These are phyloP conservation scores for Syzygium grande DNA, from an alignment of 345 rosid species.

Conservation along the genomic window DNA sequence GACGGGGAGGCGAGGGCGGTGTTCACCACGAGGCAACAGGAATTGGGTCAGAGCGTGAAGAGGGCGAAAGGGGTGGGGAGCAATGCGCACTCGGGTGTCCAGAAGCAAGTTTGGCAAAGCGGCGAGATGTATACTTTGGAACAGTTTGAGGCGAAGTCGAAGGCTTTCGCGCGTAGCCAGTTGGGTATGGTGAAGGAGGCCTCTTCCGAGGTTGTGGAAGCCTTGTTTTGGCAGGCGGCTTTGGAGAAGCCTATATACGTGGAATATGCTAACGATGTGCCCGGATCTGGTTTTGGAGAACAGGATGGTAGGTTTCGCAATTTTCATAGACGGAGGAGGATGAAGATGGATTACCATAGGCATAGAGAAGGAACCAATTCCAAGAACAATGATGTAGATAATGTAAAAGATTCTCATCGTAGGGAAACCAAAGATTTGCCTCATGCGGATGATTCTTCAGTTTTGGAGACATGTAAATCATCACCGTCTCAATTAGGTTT, in stretches of 20 bases:
- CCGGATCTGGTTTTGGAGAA: slow-evolving; percentile 93
- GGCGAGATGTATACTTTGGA: slow-evolving; percentile 92
- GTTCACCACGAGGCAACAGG: slow-evolving; percentile 95
- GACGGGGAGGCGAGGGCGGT: slow-evolving; percentile 62
- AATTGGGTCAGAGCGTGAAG: slow-evolving; percentile 70
- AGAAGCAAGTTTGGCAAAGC: slow-evolving; percentile 98
- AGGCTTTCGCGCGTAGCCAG: slow-evolving; percentile 56
- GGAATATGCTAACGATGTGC: slow-evolving; percentile 99
- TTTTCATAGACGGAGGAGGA: slow-evolving; percentile 63
- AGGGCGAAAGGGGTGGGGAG: slow-evolving; percentile 37
- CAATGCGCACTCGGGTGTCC: slow-evolving; percentile 26
- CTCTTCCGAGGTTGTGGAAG: slow-evolving; percentile 63
- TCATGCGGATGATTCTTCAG: slow-evolving; percentile 9
- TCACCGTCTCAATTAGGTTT: slow-evolving; percentile 19
- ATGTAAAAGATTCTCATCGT: slow-evolving; percentile 3
- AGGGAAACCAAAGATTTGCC: slow-evolving; percentile 16
- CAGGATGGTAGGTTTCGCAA: slow-evolving; percentile 59
- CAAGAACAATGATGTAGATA: slow-evolving; percentile 16
- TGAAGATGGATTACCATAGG: slow-evolving; percentile 50
- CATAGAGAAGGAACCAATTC: slow-evolving; percentile 26
- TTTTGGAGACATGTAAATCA: slow-evolving; percentile 13
- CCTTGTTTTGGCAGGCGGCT: slow-evolving; percentile 88
- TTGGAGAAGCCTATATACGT: slow-evolving; percentile 77
- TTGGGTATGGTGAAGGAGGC: slow-evolving; percentile 67
- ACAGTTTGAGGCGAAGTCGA: slow-evolving; percentile 85